Conservation (phyloP, 2,329 filamentous ascomycete genomes). For the Colletotrichum australisinense region DNA sequence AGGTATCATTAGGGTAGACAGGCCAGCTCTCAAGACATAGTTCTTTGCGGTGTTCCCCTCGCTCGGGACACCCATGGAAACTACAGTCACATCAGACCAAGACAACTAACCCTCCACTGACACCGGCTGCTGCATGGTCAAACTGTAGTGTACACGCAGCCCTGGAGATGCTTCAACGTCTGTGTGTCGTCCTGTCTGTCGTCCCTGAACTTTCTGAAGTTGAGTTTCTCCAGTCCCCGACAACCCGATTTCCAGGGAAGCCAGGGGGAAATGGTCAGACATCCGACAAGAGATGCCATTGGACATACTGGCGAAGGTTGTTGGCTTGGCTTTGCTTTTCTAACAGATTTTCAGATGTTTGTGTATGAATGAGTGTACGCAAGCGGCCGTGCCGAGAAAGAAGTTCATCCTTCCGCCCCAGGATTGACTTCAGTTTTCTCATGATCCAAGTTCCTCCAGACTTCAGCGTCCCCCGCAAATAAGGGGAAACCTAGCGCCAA, state of each 20-base stretch:
- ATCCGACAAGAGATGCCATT: slow-evolving; percentile 16
- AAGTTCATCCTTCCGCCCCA: not conserved
- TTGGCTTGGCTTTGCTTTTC: not conserved
- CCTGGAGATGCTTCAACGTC: slow-evolving; percentile 4
- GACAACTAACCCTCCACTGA: slow-evolving; percentile 2
- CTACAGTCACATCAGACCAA: slow-evolving; percentile 16
- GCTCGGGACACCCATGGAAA: slow-evolving; percentile 23
- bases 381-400: not conserved
- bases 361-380: not conserved
- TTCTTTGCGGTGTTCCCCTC: slow-evolving; percentile 24
- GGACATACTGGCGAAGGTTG: not conserved
- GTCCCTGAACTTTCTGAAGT: not conserved
- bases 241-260: not conserved
- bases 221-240: not conserved
- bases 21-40: not conserved
- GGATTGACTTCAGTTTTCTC: not conserved
- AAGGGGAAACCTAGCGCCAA: not conserved
- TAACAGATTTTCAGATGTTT: not conserved
- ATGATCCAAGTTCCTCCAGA: too few species aligned
- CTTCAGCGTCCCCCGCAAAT: not conserved
- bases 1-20: not conserved
- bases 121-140: not conserved
- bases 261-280: slow-evolving; percentile 21
- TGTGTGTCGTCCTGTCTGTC: not conserved
- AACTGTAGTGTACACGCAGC: slow-evolving; percentile 3